These are phyloP conservation scores for Dianthus caryophyllus DNA, from an alignment of 148 eudicot genomes.

Conservation along the genomic window DNA sequence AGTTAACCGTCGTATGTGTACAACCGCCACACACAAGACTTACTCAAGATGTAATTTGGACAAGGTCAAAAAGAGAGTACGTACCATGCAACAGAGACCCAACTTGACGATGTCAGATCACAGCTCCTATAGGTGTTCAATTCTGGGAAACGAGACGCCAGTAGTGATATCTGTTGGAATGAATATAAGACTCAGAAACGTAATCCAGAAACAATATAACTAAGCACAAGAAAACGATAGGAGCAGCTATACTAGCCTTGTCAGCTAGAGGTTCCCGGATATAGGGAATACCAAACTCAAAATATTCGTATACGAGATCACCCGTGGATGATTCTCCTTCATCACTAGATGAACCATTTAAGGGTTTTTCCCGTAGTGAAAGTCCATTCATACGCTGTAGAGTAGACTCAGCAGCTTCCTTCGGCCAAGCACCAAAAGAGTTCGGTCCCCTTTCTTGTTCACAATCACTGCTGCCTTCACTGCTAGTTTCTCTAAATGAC, in stretches of 20 bases:
- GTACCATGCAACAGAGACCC: slow-evolving; percentile 98
- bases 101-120: slow-evolving; percentile 75
- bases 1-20: no score
- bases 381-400: slow-evolving; percentile 46
- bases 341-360: slow-evolving; percentile 44
- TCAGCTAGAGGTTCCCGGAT: slow-evolving; percentile 85
- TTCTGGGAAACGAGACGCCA: slow-evolving; percentile 56
- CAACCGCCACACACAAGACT: no score
- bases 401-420: slow-evolving; percentile 31
- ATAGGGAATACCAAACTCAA: slow-evolving; percentile 65
- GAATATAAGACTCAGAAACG: background rate
- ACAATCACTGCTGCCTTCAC: slow-evolving; percentile 64
- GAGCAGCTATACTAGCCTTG: slow-evolving; percentile 49
- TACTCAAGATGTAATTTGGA: background rate
- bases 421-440: slow-evolving; percentile 32
- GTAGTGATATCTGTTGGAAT: slow-evolving; percentile 53
- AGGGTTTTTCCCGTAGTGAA: slow-evolving; percentile 32
- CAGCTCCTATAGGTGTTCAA: slow-evolving; percentile 72
- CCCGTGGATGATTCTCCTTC: slow-evolving; percentile 59
- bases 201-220: background rate
- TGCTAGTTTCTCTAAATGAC: slow-evolving; percentile 71
- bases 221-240: background rate
- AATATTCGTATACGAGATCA: slow-evolving; percentile 52
- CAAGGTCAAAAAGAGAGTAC: slow-evolving; percentile 30
- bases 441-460: slow-evolving; percentile 38